These are phyloP conservation scores for Amoeboaphelidium protococcarum DNA, from an alignment of 371 early-diverging fungal species.

Conservation along the genomic window DNA sequence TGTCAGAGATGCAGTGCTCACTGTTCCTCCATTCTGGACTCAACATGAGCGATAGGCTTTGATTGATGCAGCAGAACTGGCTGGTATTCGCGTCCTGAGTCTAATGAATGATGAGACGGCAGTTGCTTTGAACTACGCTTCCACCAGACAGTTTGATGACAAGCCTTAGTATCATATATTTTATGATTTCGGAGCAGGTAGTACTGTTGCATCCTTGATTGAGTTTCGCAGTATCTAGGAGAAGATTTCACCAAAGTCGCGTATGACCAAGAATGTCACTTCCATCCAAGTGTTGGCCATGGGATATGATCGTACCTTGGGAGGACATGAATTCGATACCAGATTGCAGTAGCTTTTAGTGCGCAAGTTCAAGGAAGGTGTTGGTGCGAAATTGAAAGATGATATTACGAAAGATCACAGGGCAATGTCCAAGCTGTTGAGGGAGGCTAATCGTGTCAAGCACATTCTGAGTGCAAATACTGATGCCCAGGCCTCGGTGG, in stretches of 20 bases:
- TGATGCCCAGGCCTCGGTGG: conserved; percentile 59
- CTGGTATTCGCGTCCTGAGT: conserved; percentile 48
- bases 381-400: conserved; percentile 9
- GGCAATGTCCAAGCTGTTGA: conserved; percentile 61
- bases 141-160: conserved; percentile 27
- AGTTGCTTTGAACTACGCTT: conserved; percentile 79
- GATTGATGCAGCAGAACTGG: conserved; percentile 74
- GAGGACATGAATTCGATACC: conserved; percentile 62
- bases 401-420: conserved; percentile 26
- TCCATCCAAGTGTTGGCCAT: conserved; percentile 50
- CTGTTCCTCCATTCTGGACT: conserved; percentile 69
- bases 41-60: conserved; percentile 76
- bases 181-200: conserved; percentile 89
- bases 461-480: conserved; percentile 79
- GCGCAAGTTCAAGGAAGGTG: conserved; percentile 26
- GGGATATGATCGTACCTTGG: conserved; percentile 56
- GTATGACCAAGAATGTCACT: conserved; percentile 24
- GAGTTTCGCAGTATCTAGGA: conserved; percentile 33
- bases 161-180: conserved; percentile 66
- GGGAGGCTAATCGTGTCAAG: conserved; percentile 80
- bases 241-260: conserved; percentile 19
- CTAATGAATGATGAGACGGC: conserved; percentile 86
- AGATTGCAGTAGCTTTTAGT: conserved; percentile 46
- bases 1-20: conserved; percentile 63
- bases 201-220: conserved; percentile 62